Evolutionary conservation across 2,329 filamentous ascomycete species (phyloP).

Genomic region (Thielaviopsis punctulata): DNA sequence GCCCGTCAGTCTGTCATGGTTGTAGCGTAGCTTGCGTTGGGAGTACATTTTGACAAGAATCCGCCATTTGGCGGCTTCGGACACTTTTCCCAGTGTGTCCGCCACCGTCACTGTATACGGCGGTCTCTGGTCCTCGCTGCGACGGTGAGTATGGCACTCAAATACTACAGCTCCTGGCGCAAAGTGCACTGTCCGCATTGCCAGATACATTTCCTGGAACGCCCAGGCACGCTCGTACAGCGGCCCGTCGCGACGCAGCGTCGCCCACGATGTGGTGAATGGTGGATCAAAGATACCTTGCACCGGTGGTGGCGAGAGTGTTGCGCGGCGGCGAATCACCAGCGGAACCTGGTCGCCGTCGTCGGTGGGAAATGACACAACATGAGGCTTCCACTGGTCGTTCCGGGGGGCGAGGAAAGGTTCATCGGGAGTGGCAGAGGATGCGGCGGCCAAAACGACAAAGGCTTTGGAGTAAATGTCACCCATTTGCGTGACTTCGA

Average conservation of each 20-base stretch:
- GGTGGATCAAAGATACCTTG: conserved; percentile 11
- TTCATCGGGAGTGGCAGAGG: conserved; percentile 6
- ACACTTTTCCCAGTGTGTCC: conserved; percentile 12
- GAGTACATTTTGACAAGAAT: conserved; percentile 18
- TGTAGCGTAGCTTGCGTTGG: conserved; percentile 14
- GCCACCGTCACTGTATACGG: conserved; percentile 14
- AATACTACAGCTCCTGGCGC: conserved; percentile 12
- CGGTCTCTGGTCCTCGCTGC: conserved; percentile 8
- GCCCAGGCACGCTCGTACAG: conserved; percentile 14
- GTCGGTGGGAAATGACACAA: background rate
- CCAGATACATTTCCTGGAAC: conserved; percentile 11
- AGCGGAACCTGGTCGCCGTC: background rate
- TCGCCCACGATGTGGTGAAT: conserved; percentile 10
- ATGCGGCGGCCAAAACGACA: conserved; percentile 12
- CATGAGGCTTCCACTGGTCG: conserved; percentile 7
- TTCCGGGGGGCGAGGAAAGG: conserved; percentile 7
- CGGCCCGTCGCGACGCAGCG: conserved; percentile 12
- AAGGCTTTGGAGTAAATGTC: conserved; percentile 12
- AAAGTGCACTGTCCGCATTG: conserved; percentile 3
- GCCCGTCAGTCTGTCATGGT: conserved; percentile 17
- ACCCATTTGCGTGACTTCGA: conserved; percentile 13
- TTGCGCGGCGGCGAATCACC: conserved; percentile 5
- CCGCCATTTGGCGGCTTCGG: conserved; percentile 15
- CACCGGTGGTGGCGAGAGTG: conserved; percentile 4
- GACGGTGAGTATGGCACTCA: conserved; percentile 16